Conservation (phyloP, 345 rosid genomes). For the Anastatica hierochuntica region DNA sequence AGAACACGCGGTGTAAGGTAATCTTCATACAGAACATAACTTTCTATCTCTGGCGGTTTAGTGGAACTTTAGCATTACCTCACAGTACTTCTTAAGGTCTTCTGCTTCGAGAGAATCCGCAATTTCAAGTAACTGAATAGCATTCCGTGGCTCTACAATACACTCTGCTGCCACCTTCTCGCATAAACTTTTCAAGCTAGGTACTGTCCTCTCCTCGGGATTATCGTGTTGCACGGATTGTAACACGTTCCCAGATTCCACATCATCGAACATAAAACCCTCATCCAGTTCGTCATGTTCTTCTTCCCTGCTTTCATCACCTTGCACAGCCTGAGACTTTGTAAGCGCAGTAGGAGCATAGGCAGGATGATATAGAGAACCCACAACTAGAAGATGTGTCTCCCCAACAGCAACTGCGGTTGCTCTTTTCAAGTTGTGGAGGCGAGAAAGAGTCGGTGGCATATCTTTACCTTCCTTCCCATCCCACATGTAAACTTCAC, state of each 20-base stretch:
- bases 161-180: constrained; percentile 86
- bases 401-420: constrained; percentile 90
- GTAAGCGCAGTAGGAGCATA: constrained; percentile 32
- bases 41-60: not conserved
- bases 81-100: constrained; percentile 74
- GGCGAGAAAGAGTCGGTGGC: constrained; percentile 54
- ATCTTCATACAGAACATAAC: not conserved
- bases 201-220: constrained; percentile 28
- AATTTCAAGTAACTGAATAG: constrained; percentile 81
- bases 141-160: constrained; percentile 89
- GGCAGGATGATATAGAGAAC: constrained; percentile 75
- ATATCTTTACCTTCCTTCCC: constrained; percentile 53
- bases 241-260: constrained; percentile 28
- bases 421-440: constrained; percentile 77
- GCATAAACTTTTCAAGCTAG: constrained; percentile 77
- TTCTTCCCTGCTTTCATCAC: constrained; percentile 20
- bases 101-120: constrained; percentile 91
- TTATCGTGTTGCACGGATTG: constrained; percentile 23
- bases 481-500: constrained; percentile 92
- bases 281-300: constrained; percentile 52
- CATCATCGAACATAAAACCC: constrained; percentile 46
- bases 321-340: constrained; percentile 26
- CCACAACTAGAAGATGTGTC: constrained; percentile 77
- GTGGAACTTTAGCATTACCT: constrained; percentile 39
- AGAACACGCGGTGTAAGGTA: constrained; percentile 10